A percentile compares a stretch with the other conserved stretches of the same genome.
phyloP scores from a whole-genome alignment of 352 stramenopile genomes.

The Phytophthora europaea region DNA sequence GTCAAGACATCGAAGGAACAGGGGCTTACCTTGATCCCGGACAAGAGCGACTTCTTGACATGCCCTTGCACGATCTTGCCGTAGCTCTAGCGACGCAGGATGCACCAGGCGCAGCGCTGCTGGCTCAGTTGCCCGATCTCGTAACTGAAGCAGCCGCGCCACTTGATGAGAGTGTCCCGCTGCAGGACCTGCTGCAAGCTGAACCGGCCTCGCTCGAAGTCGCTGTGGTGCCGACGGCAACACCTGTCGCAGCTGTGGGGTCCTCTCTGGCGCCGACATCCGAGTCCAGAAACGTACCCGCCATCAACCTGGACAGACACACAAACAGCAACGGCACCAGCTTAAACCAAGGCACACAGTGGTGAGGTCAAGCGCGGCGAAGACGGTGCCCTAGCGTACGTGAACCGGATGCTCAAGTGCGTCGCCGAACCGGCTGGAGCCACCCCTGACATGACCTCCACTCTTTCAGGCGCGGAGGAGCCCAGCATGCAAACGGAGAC shows the following conservation, averaged over 20 bases:
- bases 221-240: not conserved
- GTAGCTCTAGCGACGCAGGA: constrained; percentile 27
- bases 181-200: not conserved
- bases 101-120: constrained; percentile 1
- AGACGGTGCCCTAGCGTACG: constrained; percentile 13
- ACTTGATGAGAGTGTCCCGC: not conserved
- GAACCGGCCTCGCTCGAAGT: not conserved
- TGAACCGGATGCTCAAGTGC: constrained; percentile 12
- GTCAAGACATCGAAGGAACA: constrained; percentile 45
- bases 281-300: too few species aligned
- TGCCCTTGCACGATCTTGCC: constrained; percentile 29
- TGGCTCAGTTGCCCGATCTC: constrained; percentile 15
- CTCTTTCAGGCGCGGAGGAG: not conserved
- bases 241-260: not conserved
- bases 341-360: not conserved
- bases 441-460: not conserved
- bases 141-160: not conserved
- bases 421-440: not conserved
- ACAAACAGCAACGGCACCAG: not conserved
- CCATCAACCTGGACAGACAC: not conserved
- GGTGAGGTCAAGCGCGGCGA: not conserved
- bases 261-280: not conserved
- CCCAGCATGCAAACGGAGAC: not conserved
- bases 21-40: constrained; percentile 33
- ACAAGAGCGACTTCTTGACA: constrained; percentile 20